Conservation (phyloP, 306 rosid species). For the Vigna radiata region DNA sequence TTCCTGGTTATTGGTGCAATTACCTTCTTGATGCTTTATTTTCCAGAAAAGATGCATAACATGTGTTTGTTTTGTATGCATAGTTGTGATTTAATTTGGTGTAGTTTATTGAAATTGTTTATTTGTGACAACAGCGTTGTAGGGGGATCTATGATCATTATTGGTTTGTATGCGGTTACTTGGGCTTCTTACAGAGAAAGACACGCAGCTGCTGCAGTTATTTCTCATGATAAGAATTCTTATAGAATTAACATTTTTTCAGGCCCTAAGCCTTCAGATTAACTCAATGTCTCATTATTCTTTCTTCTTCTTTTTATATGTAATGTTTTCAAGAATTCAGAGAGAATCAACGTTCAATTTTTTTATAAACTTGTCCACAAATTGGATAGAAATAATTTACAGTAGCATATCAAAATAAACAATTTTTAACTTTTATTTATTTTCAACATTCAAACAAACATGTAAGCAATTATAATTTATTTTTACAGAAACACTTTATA, state of each 20-base stretch:
- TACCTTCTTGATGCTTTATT: constrained; percentile 3
- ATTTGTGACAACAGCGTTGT: constrained; percentile 64
- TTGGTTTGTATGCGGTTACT: constrained; percentile 85
- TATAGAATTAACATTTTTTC: constrained; percentile 67
- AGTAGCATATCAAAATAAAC: too few relatives aligned
- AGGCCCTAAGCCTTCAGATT: constrained; percentile 74
- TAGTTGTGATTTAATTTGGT: too few relatives aligned
- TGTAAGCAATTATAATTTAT: too few relatives aligned
- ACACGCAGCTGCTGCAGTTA: constrained; percentile 56
- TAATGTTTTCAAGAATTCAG: constrained; percentile 33
- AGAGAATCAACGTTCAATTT: constrained; percentile 4
- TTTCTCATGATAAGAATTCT: constrained; percentile 60
- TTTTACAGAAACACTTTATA: too few relatives aligned
- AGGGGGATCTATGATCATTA: constrained; percentile 81
- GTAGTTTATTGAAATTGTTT: constrained; percentile 19
- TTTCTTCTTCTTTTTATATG: neutral
- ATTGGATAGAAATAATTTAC: neutral
- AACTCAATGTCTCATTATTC: constrained; percentile 44
- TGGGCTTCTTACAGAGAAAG: constrained; percentile 89
- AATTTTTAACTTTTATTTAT: too few relatives aligned
- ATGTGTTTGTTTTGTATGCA: neutral
- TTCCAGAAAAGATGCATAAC: constrained; percentile 13
- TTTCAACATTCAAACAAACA: too few relatives aligned
- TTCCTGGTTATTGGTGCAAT: constrained; percentile 15
- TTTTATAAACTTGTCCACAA: neutral